phyloP scores from a whole-genome alignment of 768 basidiomycete genomes.

The Rickenella mellea region DNA sequence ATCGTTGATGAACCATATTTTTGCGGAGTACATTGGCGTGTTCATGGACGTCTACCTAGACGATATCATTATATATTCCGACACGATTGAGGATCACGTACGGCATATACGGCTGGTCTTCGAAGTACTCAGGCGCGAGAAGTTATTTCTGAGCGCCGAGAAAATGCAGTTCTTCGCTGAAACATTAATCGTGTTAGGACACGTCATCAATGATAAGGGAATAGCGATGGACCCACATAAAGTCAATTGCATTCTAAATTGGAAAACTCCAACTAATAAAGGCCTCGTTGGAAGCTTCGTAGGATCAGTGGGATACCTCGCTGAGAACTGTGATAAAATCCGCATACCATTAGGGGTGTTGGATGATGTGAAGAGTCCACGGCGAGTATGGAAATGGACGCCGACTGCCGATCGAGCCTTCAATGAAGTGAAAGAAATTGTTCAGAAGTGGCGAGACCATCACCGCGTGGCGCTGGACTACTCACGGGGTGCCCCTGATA shows the following conservation, averaged over 20 bases:
- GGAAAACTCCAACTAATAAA: slow-evolving; percentile 20
- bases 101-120: slow-evolving; percentile 22
- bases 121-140: slow-evolving; percentile 20
- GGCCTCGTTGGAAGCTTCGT: slow-evolving; percentile 27
- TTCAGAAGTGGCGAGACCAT: slow-evolving; percentile 12
- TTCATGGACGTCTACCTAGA: slow-evolving; percentile 28
- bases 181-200: slow-evolving; percentile 22
- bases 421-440: slow-evolving; percentile 17
- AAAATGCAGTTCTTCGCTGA: slow-evolving; percentile 25
- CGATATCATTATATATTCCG: slow-evolving; percentile 24
- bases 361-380: slow-evolving; percentile 8
- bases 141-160: slow-evolving; percentile 24
- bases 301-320: slow-evolving; percentile 22
- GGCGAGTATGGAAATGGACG: slow-evolving; percentile 14
- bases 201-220: slow-evolving; percentile 24
- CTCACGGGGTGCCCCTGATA: slow-evolving; percentile 6
- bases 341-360: slow-evolving; percentile 30
- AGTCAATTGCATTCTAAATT: slow-evolving; percentile 24
- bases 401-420: slow-evolving; percentile 22
- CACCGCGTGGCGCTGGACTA: slow-evolving; percentile 16
- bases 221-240: slow-evolving; percentile 37
- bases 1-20: slow-evolving; percentile 32
- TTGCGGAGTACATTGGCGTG: slow-evolving; percentile 17
- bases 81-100: slow-evolving; percentile 19
- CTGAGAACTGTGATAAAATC: slow-evolving; percentile 21